Evolutionary conservation across 495 filamentous ascomycete genomes (phyloP).

Genomic region (Tuber indicum): DNA sequence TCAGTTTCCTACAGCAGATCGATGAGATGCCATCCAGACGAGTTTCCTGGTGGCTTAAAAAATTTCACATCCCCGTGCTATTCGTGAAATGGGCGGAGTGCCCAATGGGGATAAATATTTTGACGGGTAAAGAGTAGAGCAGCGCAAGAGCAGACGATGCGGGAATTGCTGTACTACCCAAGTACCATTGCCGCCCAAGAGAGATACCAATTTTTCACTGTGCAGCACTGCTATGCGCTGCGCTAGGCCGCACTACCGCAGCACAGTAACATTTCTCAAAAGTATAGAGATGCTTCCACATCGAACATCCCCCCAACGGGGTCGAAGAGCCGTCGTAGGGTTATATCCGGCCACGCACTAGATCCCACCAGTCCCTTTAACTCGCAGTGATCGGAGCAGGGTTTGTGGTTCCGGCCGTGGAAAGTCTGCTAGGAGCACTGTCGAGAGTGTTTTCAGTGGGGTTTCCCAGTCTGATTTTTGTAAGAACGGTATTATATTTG

Average conservation of each 20-base stretch:
- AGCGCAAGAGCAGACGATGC: background rate
- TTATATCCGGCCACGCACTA: background rate
- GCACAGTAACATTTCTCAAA: background rate
- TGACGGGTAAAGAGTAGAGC: background rate
- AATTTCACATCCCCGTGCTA: background rate
- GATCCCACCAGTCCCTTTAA: background rate
- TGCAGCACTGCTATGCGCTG: background rate
- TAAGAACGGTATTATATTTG: background rate
- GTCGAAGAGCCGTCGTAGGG: background rate
- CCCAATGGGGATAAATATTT: background rate
- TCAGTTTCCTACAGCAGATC: background rate
- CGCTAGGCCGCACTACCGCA: background rate
- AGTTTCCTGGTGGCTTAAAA: background rate
- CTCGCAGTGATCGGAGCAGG: background rate
- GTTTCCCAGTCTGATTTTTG: background rate
- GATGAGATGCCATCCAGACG: background rate
- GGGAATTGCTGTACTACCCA: background rate
- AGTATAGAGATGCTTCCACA: background rate
- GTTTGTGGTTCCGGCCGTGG: background rate
- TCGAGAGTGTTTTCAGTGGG: background rate
- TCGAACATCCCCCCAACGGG: background rate
- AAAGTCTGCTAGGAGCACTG: background rate
- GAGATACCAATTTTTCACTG: background rate
- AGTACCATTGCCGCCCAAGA: background rate
- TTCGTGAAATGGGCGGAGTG: background rate